Base-by-base conservation (phyloP, 106 monocot species). In the Ottelia alismoides region DNA sequence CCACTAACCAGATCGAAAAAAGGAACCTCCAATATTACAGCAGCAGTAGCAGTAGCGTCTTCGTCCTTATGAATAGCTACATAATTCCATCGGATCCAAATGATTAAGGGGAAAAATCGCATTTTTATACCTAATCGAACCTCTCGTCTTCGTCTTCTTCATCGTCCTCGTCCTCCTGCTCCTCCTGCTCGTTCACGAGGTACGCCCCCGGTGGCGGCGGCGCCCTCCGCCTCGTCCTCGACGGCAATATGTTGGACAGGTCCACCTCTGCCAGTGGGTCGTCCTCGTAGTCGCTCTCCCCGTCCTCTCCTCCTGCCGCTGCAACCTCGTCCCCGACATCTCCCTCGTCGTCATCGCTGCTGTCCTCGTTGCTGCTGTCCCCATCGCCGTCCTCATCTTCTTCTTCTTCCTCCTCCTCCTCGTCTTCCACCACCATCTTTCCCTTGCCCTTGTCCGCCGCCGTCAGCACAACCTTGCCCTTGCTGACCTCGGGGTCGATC, bases 231-330 rank as follows among this genome's bases (percentile, higher is more conserved):
- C 71, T 28, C 3, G 71, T 64, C 40, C 57, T 64, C 48, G 71
- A 71, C 16, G 71, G 71, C 30, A 71, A 51, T 1, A 71, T 63
- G n/a, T 71, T 71, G 2, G 30, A 29, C 16, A 71, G 64, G 22
- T 71, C 71, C 19, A 71, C 63, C 43, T 64, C 71, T 0, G 71
- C 64, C 20, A 71, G 71, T 28, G 71, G 71, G 58, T 71, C 71
- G 19, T 71, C 71, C 4, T 31, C 31, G 9, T 64, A 71, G 28
- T 71, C 71, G 32, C 71, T 71, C 11, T 49, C 64, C 4, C 57
- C 56, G 7, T 58, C 71, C 30, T 25, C 62, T 3, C 20, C 70
- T 20, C n/a, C 62, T 1, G 17, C 57, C 6, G 7, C 57, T 1
- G 44, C 56, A 2, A 2, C 56, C 11, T 23, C 56, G 2, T 23